phyloP scores from a whole-genome alignment of 1,284 basidiomycete genomes.

The Ceratobasidium papillatum region DNA sequence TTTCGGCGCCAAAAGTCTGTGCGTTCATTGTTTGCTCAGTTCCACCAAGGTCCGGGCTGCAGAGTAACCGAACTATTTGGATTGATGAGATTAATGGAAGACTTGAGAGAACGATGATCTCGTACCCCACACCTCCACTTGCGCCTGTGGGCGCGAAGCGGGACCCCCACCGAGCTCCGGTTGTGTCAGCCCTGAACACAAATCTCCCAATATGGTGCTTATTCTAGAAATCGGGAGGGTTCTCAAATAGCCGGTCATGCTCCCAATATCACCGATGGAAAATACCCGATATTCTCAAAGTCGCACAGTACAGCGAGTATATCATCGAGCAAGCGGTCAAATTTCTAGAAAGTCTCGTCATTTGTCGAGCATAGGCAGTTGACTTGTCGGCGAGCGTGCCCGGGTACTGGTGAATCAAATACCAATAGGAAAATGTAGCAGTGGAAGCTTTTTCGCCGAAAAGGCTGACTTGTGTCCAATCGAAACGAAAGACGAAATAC shows the following conservation, averaged over 20 bases:
- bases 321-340: neutral
- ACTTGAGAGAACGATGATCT: neutral
- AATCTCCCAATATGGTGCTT: no score
- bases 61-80: neutral
- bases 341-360: neutral
- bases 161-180: neutral
- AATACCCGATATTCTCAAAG: neutral
- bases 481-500: no score
- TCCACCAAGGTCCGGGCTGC: neutral
- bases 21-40: neutral
- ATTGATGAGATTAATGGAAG: neutral
- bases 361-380: neutral
- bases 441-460: no score
- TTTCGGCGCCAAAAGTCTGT: neutral
- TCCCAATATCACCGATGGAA: neutral
- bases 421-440: no score
- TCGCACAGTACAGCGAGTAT: neutral
- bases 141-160: neutral
- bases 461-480: no score
- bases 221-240: neutral
- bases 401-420: no score
- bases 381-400: neutral
- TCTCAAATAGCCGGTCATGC: neutral
- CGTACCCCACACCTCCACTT: neutral
- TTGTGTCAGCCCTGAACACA: neutral